These are phyloP conservation scores for Neurospora sp. DNA, from an alignment of 495 filamentous ascomycete species.

Conservation along the genomic window DNA sequence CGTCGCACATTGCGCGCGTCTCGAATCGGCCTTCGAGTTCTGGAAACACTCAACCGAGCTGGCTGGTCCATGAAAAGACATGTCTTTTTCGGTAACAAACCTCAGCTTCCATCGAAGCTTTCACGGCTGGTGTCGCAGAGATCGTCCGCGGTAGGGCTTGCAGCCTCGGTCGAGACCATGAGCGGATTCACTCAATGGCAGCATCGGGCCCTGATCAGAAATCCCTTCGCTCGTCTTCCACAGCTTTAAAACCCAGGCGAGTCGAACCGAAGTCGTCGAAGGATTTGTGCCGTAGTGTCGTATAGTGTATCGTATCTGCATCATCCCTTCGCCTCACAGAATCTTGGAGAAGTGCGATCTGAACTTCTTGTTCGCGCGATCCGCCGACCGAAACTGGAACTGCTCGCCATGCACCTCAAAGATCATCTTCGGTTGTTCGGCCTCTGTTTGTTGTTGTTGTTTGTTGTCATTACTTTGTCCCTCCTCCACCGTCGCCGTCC, in stretches of 20 bases:
- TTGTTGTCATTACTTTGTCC: not conserved
- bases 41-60: too few relatives aligned
- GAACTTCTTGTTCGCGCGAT: conserved; percentile 85
- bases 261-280: too few relatives aligned
- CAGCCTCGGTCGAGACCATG: too few relatives aligned
- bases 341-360: conserved; percentile 63
- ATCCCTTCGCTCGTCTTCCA: too few relatives aligned
- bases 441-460: conserved; percentile 12
- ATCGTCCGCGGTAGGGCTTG: too few relatives aligned
- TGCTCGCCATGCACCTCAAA: conserved; percentile 87
- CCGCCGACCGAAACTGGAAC: conserved; percentile 71
- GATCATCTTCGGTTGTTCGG: conserved; percentile 37
- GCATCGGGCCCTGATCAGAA: too few relatives aligned
- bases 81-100: too few relatives aligned
- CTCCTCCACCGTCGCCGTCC: conserved; percentile 7
- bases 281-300: not conserved
- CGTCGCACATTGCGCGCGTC: not conserved
- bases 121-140: too few relatives aligned
- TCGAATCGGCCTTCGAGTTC: not conserved
- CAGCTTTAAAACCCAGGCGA: too few relatives aligned
- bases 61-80: too few relatives aligned
- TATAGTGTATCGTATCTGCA: not conserved
- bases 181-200: too few relatives aligned
- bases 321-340: conserved; percentile 35
- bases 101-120: too few relatives aligned